These are phyloP conservation scores for Aquilaria malaccensis DNA, from an alignment of 345 rosid genomes.

Conservation along the genomic window DNA sequence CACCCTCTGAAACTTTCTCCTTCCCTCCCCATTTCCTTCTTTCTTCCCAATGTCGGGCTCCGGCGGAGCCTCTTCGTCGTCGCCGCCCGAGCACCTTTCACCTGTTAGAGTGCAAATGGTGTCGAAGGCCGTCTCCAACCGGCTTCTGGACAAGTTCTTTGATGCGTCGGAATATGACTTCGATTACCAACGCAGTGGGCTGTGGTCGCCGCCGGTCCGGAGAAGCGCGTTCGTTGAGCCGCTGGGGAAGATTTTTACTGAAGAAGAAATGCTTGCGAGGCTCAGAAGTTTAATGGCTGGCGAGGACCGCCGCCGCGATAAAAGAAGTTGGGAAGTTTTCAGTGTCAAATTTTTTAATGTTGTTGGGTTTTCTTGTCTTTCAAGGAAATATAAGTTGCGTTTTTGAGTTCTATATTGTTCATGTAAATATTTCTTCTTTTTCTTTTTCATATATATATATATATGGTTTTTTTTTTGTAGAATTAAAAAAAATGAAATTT, in stretches of 20 bases:
- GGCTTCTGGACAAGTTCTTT: slow-evolving; percentile 48
- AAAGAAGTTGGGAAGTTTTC: slow-evolving; percentile 18
- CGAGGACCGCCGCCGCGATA: slow-evolving; percentile 24
- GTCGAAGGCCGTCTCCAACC: slow-evolving; percentile 51
- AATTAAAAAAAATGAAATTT: no score
- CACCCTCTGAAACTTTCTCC: no score
- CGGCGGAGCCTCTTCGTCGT: slow-evolving; percentile 28
- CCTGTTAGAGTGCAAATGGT: slow-evolving; percentile 39
- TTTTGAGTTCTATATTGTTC: no score
- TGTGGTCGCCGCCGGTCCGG: slow-evolving; percentile 77
- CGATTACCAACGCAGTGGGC: slow-evolving; percentile 47
- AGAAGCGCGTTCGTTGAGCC: slow-evolving; percentile 51
- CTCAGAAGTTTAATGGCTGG: slow-evolving; percentile 22
- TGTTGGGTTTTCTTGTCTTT: background rate
- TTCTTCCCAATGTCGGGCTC: slow-evolving; percentile 19
- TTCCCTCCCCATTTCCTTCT: background rate
- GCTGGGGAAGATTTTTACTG: slow-evolving; percentile 47
- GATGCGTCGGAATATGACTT: slow-evolving; percentile 59
- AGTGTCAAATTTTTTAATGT: slow-evolving; percentile 9
- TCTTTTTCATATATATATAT: no score
- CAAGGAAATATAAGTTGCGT: no score
- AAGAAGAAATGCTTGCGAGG: slow-evolving; percentile 44
- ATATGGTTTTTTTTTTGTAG: no score
- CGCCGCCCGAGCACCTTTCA: slow-evolving; percentile 7
- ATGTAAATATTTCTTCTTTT: no score